These are phyloP conservation scores for Beauveria medogensis DNA, from an alignment of 2,329 filamentous ascomycete species.

Conservation along the genomic window DNA sequence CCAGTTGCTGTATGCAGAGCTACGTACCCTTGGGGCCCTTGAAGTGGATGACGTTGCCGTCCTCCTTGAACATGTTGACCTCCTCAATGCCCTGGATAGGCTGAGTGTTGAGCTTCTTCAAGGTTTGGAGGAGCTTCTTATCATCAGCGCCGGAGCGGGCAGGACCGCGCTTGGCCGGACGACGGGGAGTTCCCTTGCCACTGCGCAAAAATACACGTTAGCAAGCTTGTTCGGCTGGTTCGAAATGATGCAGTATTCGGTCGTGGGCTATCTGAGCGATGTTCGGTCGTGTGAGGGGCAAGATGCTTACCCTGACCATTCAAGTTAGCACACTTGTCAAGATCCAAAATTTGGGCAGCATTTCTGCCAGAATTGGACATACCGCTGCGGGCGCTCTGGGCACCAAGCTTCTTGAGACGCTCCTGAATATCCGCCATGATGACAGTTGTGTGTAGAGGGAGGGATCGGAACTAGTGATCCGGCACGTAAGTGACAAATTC, in stretches of 20 bases:
- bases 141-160: conserved; percentile 89
- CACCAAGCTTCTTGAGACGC: conserved; percentile 52
- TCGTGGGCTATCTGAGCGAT: background rate
- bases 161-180: conserved; percentile 97
- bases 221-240: conserved; percentile 15
- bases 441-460: conserved; percentile 21
- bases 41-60: conserved; percentile 99
- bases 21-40: conserved; percentile 87
- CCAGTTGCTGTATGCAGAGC: background rate
- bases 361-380: conserved; percentile 31
- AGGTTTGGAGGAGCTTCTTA: conserved; percentile 95
- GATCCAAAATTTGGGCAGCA: conserved; percentile 13
- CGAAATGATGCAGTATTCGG: conserved; percentile 9
- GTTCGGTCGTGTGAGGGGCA: conserved; percentile 3
- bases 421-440: conserved; percentile 50
- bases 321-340: conserved; percentile 14
- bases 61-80: conserved; percentile 99
- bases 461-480: conserved; percentile 20
- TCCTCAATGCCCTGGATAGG: conserved; percentile 99
- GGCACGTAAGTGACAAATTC: conserved; percentile 15
- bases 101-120: conserved; percentile 99
- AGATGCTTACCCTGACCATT: conserved; percentile 29
- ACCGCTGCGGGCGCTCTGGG: conserved; percentile 53
- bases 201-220: conserved; percentile 33
- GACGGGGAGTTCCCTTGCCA: conserved; percentile 95